phyloP scores from a whole-genome alignment of 2,329 filamentous ascomycete species.

The Fusarium bactridioides region DNA sequence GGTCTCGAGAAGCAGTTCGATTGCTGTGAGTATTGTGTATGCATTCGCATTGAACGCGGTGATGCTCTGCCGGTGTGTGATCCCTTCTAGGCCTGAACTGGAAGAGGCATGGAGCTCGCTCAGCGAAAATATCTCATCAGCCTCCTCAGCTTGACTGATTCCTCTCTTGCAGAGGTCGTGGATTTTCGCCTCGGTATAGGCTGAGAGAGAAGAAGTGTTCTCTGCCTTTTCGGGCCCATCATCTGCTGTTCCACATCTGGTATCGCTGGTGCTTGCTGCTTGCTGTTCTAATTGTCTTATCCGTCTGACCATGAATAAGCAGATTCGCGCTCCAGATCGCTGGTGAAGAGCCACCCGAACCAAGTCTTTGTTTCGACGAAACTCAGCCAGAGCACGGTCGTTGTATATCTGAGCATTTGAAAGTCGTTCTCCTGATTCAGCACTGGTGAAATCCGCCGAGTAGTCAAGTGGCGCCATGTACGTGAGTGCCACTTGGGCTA shows the following conservation, averaged over 20 bases:
- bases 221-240: rapidly evolving
- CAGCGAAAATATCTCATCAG: neutral
- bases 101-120: neutral
- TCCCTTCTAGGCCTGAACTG: neutral
- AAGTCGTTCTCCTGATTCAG: neutral
- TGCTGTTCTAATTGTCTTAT: neutral
- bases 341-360: neutral
- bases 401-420: neutral
- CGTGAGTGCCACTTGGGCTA: neutral
- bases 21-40: neutral
- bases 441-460: neutral
- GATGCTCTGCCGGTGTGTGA: neutral
- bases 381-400: neutral
- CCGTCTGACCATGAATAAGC: neutral
- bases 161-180: neutral
- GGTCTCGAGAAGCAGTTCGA: neutral
- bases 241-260: rapidly evolving
- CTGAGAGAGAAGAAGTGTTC: rapidly evolving
- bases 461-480: neutral
- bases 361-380: neutral
- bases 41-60: neutral
- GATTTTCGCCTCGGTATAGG: neutral
- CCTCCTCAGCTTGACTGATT: neutral
- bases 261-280: neutral
- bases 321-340: neutral